These are phyloP conservation scores for Chrysopogon serrulatus DNA, from an alignment of 176 grass and related monocot genomes.

Conservation along the genomic window DNA sequence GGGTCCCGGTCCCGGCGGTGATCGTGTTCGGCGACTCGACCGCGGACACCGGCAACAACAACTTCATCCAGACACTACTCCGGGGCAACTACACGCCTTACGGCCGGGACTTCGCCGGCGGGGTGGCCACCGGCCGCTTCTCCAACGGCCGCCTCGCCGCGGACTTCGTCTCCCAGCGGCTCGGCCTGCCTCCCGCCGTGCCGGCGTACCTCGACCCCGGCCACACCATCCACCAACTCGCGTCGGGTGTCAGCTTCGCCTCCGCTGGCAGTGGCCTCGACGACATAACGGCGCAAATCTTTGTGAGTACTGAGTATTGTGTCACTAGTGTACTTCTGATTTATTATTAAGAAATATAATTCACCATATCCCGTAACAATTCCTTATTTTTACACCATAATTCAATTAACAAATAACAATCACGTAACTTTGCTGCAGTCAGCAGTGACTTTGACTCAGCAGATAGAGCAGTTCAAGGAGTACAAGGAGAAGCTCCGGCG, in stretches of 20 bases:
- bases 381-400: no score
- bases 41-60: constrained; percentile 72
- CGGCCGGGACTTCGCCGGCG: constrained; percentile 52
- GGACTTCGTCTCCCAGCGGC: constrained; percentile 66
- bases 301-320: no score
- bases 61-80: constrained; percentile 40
- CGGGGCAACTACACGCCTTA: constrained; percentile 64
- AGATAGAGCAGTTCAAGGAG: constrained; percentile 27
- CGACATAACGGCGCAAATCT: constrained; percentile 34
- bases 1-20: constrained; percentile 34
- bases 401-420: no score
- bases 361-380: no score
- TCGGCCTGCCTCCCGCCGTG: constrained; percentile 41
- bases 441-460: constrained; percentile 10
- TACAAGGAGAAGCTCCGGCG: constrained; percentile 16
- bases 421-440: background rate
- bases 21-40: constrained; percentile 83
- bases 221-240: constrained; percentile 32
- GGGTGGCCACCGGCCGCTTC: constrained; percentile 60
- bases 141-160: constrained; percentile 63
- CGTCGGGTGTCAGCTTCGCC: constrained; percentile 59
- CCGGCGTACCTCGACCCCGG: constrained; percentile 57
- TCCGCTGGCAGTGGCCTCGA: constrained; percentile 59
- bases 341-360: no score
- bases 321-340: no score